Evolutionary conservation across 805 yeast species (phyloP).

Genomic region (Jamesozyma lodderae): DNA sequence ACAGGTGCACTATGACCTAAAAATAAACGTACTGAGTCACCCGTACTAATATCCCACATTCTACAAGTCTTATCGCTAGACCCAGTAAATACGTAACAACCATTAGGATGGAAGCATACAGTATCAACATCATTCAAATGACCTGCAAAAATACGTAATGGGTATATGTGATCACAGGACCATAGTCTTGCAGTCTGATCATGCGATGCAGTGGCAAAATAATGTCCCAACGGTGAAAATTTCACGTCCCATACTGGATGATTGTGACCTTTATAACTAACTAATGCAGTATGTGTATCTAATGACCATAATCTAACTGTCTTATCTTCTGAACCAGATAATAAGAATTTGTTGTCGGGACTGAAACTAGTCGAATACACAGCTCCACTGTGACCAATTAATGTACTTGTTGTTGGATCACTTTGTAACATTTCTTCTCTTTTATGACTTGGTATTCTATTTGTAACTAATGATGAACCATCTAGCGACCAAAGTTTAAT

Average conservation of each 20-base stretch:
- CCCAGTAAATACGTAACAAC: constrained; percentile 90
- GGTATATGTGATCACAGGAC: constrained; percentile 97
- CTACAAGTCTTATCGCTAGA: constrained; percentile 91
- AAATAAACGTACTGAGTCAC: constrained; percentile 83
- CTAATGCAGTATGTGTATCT: constrained; percentile 82
- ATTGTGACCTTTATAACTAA: constrained; percentile 91
- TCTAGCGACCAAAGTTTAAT: constrained; percentile 89
- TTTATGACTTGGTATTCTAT: constrained; percentile 47
- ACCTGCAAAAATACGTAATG: constrained; percentile 92
- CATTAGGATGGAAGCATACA: constrained; percentile 92
- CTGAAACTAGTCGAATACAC: constrained; percentile 85
- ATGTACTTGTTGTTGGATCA: constrained; percentile 22
- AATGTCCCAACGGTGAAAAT: constrained; percentile 91
- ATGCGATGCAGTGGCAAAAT: constrained; percentile 95
- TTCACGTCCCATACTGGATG: constrained; percentile 97
- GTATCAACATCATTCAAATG: constrained; percentile 94
- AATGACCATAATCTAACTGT: constrained; percentile 90
- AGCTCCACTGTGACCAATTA: constrained; percentile 91
- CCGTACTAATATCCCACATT: constrained; percentile 94
- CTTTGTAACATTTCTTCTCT: constrained; percentile 30
- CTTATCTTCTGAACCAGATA: constrained; percentile 84
- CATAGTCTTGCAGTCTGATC: constrained; percentile 96
- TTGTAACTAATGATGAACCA: constrained; percentile 71
- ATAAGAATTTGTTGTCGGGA: constrained; percentile 75
- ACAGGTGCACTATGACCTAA: constrained; percentile 90